Base-by-base conservation (phyloP, 2,329 filamentous ascomycete genomes). In the Cordyceps pruinosa region DNA sequence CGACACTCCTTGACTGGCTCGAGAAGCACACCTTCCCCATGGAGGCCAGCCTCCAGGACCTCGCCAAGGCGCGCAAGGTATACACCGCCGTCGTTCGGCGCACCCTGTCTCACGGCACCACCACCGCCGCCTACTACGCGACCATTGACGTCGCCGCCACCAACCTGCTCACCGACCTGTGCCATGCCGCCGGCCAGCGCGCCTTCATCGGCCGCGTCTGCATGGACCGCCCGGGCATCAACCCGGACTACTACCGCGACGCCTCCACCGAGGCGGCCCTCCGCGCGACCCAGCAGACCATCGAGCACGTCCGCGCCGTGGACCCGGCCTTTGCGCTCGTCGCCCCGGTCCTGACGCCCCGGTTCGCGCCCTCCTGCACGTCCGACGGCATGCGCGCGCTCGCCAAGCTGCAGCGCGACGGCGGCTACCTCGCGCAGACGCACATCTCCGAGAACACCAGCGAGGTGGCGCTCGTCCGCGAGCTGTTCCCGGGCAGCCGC, bases 11-110 rank as follows among this genome's bases (percentile, higher is more conserved):
- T 15, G 88, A 94, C 73, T 99, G 94, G 94, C 79, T 99, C 5
- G 83, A 92, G 65, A 94, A 80, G 17, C 97, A 99, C 75, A 99
- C 94, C 0, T 99, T 97, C 68, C 94, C 94, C 0, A 82, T 96
- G 61, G 94, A 99, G 72, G 78, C 86, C 1, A 91, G 88, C 10
- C 84, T 97, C 59, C 74, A 78, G 7, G 77, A 84, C 61, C 73
- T 84, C 5, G 62, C 73, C 56, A 84, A 82, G 66, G 90, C 91
- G 1, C 77, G 77, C 15, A 77, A 76, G 35, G 85, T 95, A 60
- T 99, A 97, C 73, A 80, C 81, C 25, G 86, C 87, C 58, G 87
- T 89, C 61, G 83, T 99, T 61, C 78, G 84, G 30, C 85, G 89
- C 47, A 96, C 91, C 0, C 82, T 99, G 12, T 82, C 89, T 23